Conservation (phyloP, 2,329 filamentous ascomycete species). For the Pseudogymnoascus sp. region DNA sequence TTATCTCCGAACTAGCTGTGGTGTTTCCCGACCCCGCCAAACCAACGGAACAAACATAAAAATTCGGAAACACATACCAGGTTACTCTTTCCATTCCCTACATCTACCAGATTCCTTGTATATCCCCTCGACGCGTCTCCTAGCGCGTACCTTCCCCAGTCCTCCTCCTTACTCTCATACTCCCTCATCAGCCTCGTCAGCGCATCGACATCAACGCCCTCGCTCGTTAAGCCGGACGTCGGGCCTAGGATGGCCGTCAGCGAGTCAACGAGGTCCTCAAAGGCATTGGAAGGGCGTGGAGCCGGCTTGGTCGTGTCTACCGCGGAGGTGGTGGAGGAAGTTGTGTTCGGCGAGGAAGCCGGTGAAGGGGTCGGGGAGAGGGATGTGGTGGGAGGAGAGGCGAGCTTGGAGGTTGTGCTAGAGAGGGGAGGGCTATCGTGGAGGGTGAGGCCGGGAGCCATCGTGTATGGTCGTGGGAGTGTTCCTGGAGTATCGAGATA, state of each 20-base stretch:
- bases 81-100: constrained; percentile 67
- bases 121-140: constrained; percentile 66
- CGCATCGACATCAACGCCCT: constrained; percentile 69
- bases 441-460: constrained; percentile 3
- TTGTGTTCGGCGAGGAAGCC: not conserved
- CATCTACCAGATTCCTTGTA: constrained; percentile 83
- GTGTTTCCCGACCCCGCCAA: not conserved
- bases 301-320: not conserved
- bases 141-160: constrained; percentile 73
- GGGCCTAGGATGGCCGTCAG: constrained; percentile 71
- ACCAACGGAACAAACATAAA: constrained; percentile 14
- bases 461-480: not conserved
- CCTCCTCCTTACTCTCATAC: constrained; percentile 61
- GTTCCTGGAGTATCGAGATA: not conserved
- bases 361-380: not conserved
- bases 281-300: constrained; percentile 38
- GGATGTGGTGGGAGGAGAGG: not conserved
- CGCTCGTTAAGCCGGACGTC: constrained; percentile 73
- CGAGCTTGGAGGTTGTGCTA: not conserved
- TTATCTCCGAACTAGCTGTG: not conserved
- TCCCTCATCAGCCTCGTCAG: constrained; percentile 67
- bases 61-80: constrained; percentile 34
- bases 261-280: constrained; percentile 65
- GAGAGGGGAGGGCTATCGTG: not conserved
- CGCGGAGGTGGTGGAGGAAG: not conserved